Conservation (phyloP, 129 eudicot species). For the Scalesia atractyloides region DNA sequence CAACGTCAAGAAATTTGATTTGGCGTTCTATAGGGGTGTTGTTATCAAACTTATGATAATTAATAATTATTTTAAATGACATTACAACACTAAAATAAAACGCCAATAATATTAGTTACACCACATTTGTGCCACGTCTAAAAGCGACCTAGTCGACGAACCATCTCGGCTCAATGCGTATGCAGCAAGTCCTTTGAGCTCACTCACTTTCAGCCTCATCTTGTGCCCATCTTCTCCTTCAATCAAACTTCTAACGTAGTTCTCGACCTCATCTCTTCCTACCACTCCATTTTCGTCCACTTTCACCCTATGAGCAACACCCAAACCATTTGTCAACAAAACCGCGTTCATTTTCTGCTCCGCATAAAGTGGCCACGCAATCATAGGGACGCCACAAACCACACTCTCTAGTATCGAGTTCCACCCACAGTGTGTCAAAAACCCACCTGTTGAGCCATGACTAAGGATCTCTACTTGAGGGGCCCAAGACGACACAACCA, state of each 20-base stretch:
- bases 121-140: constrained; percentile 16
- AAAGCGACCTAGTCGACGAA: constrained; percentile 27
- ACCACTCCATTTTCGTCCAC: constrained; percentile 41
- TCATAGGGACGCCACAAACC: constrained; percentile 41
- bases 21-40: no score
- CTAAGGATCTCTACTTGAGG: constrained; percentile 44
- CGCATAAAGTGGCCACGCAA: constrained; percentile 48
- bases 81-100: neutral
- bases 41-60: no score
- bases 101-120: neutral
- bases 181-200: constrained; percentile 8
- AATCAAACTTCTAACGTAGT: constrained; percentile 27
- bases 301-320: constrained; percentile 31
- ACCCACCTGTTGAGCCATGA: constrained; percentile 42
- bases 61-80: neutral
- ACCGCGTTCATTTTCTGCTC: constrained; percentile 44
- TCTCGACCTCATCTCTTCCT: constrained; percentile 31
- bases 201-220: constrained; percentile 26
- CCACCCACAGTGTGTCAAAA: constrained; percentile 52
- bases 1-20: no score
- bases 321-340: constrained; percentile 24
- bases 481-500: constrained; percentile 45
- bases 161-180: constrained; percentile 31
- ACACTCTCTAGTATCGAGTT: constrained; percentile 44
- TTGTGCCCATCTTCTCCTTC: constrained; percentile 34